Conservation (phyloP, 176 grass and related monocot genomes). For the Avena atlantica region DNA sequence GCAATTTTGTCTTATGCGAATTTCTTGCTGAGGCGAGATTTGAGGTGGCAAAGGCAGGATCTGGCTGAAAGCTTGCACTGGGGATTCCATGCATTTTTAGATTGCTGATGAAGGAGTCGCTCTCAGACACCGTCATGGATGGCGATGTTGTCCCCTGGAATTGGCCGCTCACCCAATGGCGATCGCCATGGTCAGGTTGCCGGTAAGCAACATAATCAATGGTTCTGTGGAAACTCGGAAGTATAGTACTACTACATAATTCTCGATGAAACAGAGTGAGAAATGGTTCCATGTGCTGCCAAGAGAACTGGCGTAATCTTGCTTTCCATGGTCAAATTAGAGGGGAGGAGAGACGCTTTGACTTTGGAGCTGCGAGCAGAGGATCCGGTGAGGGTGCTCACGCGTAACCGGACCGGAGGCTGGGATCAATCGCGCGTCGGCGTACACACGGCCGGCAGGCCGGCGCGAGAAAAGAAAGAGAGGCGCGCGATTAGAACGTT, state of each 20-base stretch:
- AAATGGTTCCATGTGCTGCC: background rate
- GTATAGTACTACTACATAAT: too few relatives aligned
- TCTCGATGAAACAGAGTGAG: background rate
- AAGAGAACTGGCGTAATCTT: background rate
- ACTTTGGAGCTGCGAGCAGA: background rate
- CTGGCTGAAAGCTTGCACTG: constrained; percentile 43
- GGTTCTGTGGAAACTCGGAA: background rate
- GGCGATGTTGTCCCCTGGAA: constrained; percentile 40
- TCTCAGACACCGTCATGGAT: constrained; percentile 50
- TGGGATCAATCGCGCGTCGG: background rate
- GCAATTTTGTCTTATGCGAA: constrained; percentile 16
- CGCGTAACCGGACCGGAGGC: background rate
- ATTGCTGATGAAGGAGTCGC: constrained; percentile 22
- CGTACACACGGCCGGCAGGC: background rate
- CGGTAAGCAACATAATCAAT: constrained; percentile 8
- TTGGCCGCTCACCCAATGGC: constrained; percentile 35
- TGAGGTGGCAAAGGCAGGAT: constrained; percentile 12
- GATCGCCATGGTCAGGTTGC: background rate
- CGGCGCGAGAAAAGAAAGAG: background rate
- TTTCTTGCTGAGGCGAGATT: background rate
- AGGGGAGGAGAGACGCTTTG: constrained; percentile 26
- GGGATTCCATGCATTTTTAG: constrained; percentile 18
- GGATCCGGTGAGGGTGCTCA: background rate
- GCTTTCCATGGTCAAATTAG: constrained; percentile 26
- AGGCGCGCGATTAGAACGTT: background rate